Percentiles rank a stretch among this genome's conserved stretches.
These are phyloP conservation scores for Neurospora hispaniola DNA, from an alignment of 495 filamentous ascomycete species.

Conservation along the genomic window DNA sequence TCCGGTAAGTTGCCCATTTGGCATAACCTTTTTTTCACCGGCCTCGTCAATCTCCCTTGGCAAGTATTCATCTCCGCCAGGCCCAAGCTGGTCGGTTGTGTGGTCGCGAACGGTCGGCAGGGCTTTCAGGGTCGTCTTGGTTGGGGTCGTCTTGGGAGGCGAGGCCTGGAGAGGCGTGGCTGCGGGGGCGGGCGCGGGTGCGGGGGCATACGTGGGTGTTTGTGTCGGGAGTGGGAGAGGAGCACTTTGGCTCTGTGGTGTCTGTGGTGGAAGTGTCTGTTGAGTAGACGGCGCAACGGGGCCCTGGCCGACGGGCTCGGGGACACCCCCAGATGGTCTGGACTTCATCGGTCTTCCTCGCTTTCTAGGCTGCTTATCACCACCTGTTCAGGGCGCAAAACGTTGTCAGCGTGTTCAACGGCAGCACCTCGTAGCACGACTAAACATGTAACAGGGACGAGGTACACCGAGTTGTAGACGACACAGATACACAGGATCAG, in stretches of 20 bases:
- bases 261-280: conserved; percentile 51
- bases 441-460: conserved; percentile 21
- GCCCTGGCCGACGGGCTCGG: conserved; percentile 40
- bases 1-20: conserved; percentile 69
- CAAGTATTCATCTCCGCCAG: conserved; percentile 92
- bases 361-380: conserved; percentile 61
- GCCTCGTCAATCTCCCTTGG: conserved; percentile 86
- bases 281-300: conserved; percentile 35
- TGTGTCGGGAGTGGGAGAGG: conserved; percentile 51
- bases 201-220: conserved; percentile 50
- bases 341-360: conserved; percentile 76
- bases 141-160: conserved; percentile 74
- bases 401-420: conserved; percentile 26
- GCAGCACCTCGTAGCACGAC: conserved; percentile 27
- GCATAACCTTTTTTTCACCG: conserved; percentile 86
- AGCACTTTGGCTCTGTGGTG: conserved; percentile 64
- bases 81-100: conserved; percentile 89
- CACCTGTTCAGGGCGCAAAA: conserved; percentile 27
- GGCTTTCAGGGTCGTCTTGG: conserved; percentile 85
- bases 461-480: conserved; percentile 9
- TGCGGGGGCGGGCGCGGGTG: conserved; percentile 33
- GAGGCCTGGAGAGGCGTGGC: conserved; percentile 59
- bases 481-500: conserved; percentile 29
- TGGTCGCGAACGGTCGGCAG: conserved; percentile 94
- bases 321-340: conserved; percentile 33